Base-by-base conservation (phyloP, 2,329 filamentous ascomycete species). In the Neospermospora avenae region DNA sequence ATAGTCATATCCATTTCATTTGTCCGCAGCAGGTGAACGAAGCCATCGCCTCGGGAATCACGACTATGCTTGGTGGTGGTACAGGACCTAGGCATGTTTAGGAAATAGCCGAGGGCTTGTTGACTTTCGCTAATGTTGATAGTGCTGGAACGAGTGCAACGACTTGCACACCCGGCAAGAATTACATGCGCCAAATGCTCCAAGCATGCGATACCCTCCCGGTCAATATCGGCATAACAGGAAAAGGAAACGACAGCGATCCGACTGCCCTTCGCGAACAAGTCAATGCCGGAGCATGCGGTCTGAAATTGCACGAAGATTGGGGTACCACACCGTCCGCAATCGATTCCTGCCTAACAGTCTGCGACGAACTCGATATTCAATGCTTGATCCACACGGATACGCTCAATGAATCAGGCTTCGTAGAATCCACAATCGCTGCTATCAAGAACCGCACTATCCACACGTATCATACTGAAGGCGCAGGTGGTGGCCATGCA, bases 401-500 rank as follows among this genome's bases (percentile, higher is more conserved):
- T 74, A 97, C 93, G 0, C 84, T 98, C 63, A 98, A 98, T 75
- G 93, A 98, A 75, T 93, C 90, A 18, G 93, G 93, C n/a, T 98
- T 96, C 71, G 93, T 98, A 54, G 93, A 97, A 73, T 88, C 90
- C 61, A 96, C 93, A 2, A 85, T 96, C 63, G 84, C 80, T n/a
- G 87, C 93, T 3, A 89, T 98, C 81, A 91, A 91, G 73, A 81
- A 85, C 71, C 87, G 93, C 62, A 90, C 91, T 1, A 96, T 98
- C 70, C 93, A 98, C 76, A 96, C 93, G 1, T 98, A 98, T 76
- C 93, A 98, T 77, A 97, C 92, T 34, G 93, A 98, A 78, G 93
- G 93, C 42, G 93, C 93, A 1, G 93, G 93, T 42, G 93, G 93
- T 66, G 93, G 93, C 3, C 93, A 98, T 75, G 93, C 93, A 0